Evolutionary conservation across 192 early-diverging fungal genomes (phyloP).

Genomic region (Coemansia erecta): DNA sequence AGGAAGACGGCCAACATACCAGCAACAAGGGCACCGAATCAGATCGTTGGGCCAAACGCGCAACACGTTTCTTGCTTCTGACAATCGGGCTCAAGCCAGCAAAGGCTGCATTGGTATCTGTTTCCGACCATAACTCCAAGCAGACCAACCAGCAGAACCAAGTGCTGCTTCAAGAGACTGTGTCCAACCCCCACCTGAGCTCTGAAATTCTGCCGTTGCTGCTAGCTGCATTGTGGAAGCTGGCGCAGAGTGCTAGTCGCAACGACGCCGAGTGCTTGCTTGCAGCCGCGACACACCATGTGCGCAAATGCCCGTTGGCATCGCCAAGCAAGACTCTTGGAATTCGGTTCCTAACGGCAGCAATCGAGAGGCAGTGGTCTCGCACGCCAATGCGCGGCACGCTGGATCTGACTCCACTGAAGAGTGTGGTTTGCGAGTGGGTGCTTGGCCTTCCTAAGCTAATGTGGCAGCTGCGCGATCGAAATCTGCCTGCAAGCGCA

Average conservation of each 20-base stretch:
- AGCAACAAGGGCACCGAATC: conserved; percentile 1
- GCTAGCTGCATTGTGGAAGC: conserved; percentile 34
- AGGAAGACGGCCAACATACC: neutral
- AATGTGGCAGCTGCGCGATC: conserved; percentile 52
- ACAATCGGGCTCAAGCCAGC: conserved; percentile 20
- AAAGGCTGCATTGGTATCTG: neutral
- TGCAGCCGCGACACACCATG: conserved; percentile 26
- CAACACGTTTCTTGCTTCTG: conserved; percentile 14
- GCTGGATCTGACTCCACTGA: conserved; percentile 15
- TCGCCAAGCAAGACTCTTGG: conserved; percentile 41
- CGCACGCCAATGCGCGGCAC: conserved; percentile 7
- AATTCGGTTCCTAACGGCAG: conserved; percentile 26
- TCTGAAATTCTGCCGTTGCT: conserved; percentile 37
- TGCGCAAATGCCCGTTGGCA: conserved; percentile 15
- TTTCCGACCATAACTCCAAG: neutral
- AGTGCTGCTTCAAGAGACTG: conserved; percentile 5
- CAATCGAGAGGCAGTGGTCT: conserved; percentile 36
- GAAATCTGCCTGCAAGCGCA: conserved; percentile 31
- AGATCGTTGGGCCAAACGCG: conserved; percentile 20
- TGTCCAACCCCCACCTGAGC: conserved; percentile 9
- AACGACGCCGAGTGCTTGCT: conserved; percentile 30
- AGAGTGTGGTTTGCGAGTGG: conserved; percentile 21
- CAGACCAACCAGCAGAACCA: neutral
- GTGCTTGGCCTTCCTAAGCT: conserved; percentile 43
- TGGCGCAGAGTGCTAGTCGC: conserved; percentile 18